phyloP scores from a whole-genome alignment of 2,329 filamentous ascomycete species.

The Sporothrix schenckii region DNA sequence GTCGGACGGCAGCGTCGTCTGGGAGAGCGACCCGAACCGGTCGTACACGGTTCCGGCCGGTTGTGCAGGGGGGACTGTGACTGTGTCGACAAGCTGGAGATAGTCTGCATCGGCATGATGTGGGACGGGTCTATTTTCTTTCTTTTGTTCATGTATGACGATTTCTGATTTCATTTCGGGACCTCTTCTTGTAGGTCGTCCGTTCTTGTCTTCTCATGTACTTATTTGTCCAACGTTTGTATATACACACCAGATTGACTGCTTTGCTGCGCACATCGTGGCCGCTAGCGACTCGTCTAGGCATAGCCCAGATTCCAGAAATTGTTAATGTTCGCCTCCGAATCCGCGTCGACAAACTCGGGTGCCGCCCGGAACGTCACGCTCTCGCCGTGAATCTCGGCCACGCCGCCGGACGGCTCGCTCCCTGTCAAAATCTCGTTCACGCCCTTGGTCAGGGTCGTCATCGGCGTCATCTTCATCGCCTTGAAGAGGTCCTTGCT shows the following conservation, averaged over 20 bases:
- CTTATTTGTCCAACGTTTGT: not conserved
- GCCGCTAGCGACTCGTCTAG: slow-evolving; percentile 37
- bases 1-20: slow-evolving; percentile 57
- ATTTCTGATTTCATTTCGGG: no score
- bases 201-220: not conserved
- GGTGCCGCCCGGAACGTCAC: slow-evolving; percentile 52
- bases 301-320: slow-evolving; percentile 55
- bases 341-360: slow-evolving; percentile 54
- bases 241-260: not conserved
- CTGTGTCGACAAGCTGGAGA: slow-evolving; percentile 27
- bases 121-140: no score
- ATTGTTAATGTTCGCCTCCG: slow-evolving; percentile 50
- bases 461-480: slow-evolving; percentile 57
- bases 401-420: slow-evolving; percentile 51
- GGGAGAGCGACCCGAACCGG: slow-evolving; percentile 66
- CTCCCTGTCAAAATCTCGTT: slow-evolving; percentile 45
- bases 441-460: slow-evolving; percentile 51
- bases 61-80: slow-evolving; percentile 16
- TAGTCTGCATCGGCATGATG: not conserved
- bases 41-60: slow-evolving; percentile 41
- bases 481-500: slow-evolving; percentile 49
- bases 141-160: no score
- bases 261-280: not conserved
- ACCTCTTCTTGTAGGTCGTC: not conserved
- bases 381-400: slow-evolving; percentile 55